phyloP scores from a whole-genome alignment of 2,329 filamentous ascomycete species.

The Sphaerulina populicola region DNA sequence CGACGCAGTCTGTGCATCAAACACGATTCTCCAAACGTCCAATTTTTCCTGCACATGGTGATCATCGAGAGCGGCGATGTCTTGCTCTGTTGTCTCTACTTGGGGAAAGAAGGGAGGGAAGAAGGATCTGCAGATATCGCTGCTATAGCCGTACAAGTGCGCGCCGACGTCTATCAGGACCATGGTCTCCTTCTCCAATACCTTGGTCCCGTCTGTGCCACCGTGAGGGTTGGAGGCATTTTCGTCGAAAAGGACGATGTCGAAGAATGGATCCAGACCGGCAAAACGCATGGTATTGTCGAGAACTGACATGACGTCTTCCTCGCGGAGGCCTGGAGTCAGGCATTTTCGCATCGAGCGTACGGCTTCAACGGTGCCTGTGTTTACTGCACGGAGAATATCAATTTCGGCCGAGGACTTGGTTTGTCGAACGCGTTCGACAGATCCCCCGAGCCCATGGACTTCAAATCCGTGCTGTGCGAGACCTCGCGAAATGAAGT shows the following conservation, averaged over 20 bases:
- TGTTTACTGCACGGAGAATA: conserved; percentile 54
- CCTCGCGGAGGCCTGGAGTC: conserved; percentile 50
- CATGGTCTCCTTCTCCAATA: conserved; percentile 48
- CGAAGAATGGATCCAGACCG: conserved; percentile 52
- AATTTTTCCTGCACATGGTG: conserved; percentile 42
- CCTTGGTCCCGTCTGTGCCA: conserved; percentile 44
- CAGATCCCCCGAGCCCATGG: conserved; percentile 46
- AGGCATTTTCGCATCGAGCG: conserved; percentile 50
- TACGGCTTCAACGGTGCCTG: conserved; percentile 54
- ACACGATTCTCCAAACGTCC: conserved; percentile 52
- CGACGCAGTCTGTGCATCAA: conserved; percentile 54
- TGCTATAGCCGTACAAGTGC: conserved; percentile 55
- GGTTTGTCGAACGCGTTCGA: conserved; percentile 51
- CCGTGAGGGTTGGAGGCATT: conserved; percentile 49
- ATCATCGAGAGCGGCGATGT: conserved; percentile 24
- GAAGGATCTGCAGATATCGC: conserved; percentile 57
- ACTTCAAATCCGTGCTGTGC: conserved; percentile 48
- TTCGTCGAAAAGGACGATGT: conserved; percentile 56
- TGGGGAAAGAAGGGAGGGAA: conserved; percentile 34
- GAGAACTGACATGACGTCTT: conserved; percentile 49
- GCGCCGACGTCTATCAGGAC: conserved; percentile 56
- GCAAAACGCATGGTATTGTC: conserved; percentile 48
- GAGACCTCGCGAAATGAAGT: conserved; percentile 54
- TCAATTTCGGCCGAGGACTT: conserved; percentile 51
- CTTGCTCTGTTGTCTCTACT: conserved; percentile 28